A percentile compares a stretch with the other conserved stretches of the same genome.
phyloP scores from a whole-genome alignment of 2,329 filamentous ascomycete genomes.

The Colletotrichum coccodes region DNA sequence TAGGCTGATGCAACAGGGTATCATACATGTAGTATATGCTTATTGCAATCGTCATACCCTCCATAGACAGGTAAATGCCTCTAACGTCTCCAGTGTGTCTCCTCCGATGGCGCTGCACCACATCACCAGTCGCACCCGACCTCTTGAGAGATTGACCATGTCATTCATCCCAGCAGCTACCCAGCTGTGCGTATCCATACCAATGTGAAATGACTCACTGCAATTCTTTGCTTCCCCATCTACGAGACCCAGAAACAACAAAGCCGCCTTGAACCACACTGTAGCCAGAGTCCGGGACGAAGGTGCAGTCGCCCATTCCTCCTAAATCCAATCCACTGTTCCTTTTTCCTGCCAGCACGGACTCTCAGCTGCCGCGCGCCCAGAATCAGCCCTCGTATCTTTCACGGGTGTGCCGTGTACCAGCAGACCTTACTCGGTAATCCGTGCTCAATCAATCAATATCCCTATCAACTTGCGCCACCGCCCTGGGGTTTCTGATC shows the following conservation, averaged over 20 bases:
- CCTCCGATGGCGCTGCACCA: neutral
- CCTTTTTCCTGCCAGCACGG: slow-evolving; percentile 21
- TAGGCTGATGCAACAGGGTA: neutral
- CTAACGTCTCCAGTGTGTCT: neutral
- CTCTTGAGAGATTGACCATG: neutral
- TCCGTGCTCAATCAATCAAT: slow-evolving; percentile 6
- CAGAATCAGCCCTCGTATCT: slow-evolving; percentile 8
- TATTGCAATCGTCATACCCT: neutral
- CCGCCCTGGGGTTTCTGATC: slow-evolving; percentile 26
- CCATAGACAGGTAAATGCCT: neutral
- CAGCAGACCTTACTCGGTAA: neutral
- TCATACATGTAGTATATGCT: neutral
- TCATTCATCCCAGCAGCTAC: neutral
- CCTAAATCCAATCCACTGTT: neutral
- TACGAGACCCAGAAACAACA: neutral
- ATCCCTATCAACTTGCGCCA: slow-evolving; percentile 28
- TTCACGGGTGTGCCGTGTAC: neutral
- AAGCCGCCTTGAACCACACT: neutral
- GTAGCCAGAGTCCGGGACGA: neutral
- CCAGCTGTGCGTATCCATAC: neutral
- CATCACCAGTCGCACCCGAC: neutral
- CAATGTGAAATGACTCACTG: slow-evolving; percentile 17
- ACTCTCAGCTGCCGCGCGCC: slow-evolving; percentile 6
- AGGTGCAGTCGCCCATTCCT: slow-evolving; percentile 12
- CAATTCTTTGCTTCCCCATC: neutral